These are phyloP conservation scores for Selaginella moellendorffii DNA, from an alignment of 75 land plant species.

Conservation along the genomic window DNA sequence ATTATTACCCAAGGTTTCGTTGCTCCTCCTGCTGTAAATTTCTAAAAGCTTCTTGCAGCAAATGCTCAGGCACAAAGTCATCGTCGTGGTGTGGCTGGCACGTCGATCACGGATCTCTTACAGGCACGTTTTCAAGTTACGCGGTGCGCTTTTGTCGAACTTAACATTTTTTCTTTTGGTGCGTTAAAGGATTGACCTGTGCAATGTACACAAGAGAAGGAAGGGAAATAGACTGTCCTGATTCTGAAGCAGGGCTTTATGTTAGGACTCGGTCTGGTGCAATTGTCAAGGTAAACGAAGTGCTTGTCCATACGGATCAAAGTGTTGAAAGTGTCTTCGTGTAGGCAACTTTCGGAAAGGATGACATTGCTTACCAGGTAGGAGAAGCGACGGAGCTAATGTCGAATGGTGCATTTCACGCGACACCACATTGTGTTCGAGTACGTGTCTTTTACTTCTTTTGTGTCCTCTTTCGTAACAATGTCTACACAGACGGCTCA, in stretches of 20 bases:
- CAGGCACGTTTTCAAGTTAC: too few relatives aligned
- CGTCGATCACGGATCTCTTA: constrained; percentile 87
- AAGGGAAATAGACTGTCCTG: constrained; percentile 56
- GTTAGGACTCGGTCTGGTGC: constrained; percentile 44
- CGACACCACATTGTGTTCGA: constrained; percentile 92
- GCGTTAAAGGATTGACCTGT: constrained; percentile 76
- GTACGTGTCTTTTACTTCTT: constrained; percentile 22
- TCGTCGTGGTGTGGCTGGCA: constrained; percentile 99
- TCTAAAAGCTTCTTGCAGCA: constrained; percentile 27
- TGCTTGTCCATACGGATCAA: too few relatives aligned
- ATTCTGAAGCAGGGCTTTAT: constrained; percentile 74
- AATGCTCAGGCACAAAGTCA: neutral
- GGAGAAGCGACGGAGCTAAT: constrained; percentile 89
- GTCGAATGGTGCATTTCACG: constrained; percentile 58
- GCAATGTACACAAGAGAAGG: constrained; percentile 60
- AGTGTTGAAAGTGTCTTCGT: neutral
- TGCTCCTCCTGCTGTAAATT: too few relatives aligned
- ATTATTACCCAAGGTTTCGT: constrained; percentile 65
- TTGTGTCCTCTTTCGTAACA: too few relatives aligned
- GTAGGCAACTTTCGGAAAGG: constrained; percentile 62
- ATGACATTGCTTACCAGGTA: constrained; percentile 87
- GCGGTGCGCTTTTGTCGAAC: too few relatives aligned
- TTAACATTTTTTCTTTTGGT: too few relatives aligned
- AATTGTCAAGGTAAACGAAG: constrained; percentile 82
- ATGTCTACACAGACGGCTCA: constrained; percentile 83